Evolutionary conservation across 2,329 filamentous ascomycete species (phyloP).

Genomic region (Stemphylium lycopersici): DNA sequence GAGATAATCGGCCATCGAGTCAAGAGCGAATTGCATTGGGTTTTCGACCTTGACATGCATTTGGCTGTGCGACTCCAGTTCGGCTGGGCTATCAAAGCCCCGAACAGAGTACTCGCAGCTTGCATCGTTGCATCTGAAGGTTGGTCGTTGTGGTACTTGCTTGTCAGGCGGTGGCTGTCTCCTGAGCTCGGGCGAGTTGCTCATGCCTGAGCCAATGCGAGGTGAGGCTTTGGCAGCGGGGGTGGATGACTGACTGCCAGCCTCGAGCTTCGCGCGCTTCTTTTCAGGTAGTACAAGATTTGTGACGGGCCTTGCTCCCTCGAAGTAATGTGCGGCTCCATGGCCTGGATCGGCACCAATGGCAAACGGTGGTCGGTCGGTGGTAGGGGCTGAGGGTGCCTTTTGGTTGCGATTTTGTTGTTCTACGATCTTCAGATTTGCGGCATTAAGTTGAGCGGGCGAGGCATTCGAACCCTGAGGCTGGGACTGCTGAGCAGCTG

Average conservation of each 20-base stretch:
- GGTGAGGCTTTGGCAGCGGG: slow-evolving; percentile 51
- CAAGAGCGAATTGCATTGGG: slow-evolving; percentile 62
- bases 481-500: slow-evolving; percentile 25
- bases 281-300: slow-evolving; percentile 64
- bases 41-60: slow-evolving; percentile 61
- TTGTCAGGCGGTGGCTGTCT: slow-evolving; percentile 52
- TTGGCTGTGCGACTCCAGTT: slow-evolving; percentile 62
- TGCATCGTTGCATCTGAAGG: slow-evolving; percentile 60
- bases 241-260: slow-evolving; percentile 50
- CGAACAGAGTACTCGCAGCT: slow-evolving; percentile 61
- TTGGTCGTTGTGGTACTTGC: slow-evolving; percentile 52
- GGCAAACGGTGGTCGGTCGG: slow-evolving; percentile 60
- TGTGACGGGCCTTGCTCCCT: slow-evolving; percentile 57
- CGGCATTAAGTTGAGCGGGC: slow-evolving; percentile 45
- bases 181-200: slow-evolving; percentile 54
- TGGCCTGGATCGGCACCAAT: slow-evolving; percentile 60
- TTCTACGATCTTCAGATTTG: slow-evolving; percentile 50
- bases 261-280: slow-evolving; percentile 61
- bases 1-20: slow-evolving; percentile 58
- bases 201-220: slow-evolving; percentile 44
- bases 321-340: slow-evolving; percentile 63
- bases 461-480: slow-evolving; percentile 23
- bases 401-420: slow-evolving; percentile 57
- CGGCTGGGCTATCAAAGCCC: slow-evolving; percentile 61
- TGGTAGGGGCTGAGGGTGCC: slow-evolving; percentile 57